Evolutionary conservation across 345 rosid genomes (phyloP), one percentile per base, ranked within the genome.

Genomic region (Nephelium lappaceum): DNA sequence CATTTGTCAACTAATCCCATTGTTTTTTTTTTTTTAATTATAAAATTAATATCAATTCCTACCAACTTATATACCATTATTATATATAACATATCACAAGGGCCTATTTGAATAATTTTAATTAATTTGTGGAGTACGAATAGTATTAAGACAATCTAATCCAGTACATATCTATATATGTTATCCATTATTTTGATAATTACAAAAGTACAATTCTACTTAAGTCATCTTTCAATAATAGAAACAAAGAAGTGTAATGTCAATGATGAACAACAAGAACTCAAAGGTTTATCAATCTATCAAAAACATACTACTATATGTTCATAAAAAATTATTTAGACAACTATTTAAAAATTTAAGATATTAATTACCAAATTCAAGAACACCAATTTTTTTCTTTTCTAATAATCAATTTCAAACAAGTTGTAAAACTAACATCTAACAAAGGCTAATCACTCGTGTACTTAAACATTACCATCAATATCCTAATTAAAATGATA

Each of bases 1-100:
- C n/a, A n/a, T n/a, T 60, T 73, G 43, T 73, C 61, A 71, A 78
- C 76, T 42, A 78, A 64, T 64, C 65, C 65, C 14, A 38, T 36
- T 16, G 3, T 64, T 38, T 15, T 63, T 43, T 71, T 71, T 14
- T 31, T 31, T 31, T 31, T 2, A 41, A 63, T 63, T n/a, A 63
- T 45, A 12, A 23, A 62, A 45, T 25, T 24, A 45, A 63, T 49
- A 24, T 23, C 38, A 15, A 62, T 14, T 74, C 66, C 18, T 15
- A 73, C 27, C 8, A 64, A 42, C 16, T 43, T 41, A 53, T 27
- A 18, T 45, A 31, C 16, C 39, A 36, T 8, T 41, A 62, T 14
- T 42, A 65, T 12, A 57, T 74, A 51, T 18, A 53, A 38, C 43
- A 66, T 0, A 38, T 18, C 12, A 8, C 27, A 25, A 12, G 12